A percentile compares a stretch with the other conserved stretches of the same genome.
phyloP scores from a whole-genome alignment of 257 asterid genomes.

The Plectranthus barbatus region DNA sequence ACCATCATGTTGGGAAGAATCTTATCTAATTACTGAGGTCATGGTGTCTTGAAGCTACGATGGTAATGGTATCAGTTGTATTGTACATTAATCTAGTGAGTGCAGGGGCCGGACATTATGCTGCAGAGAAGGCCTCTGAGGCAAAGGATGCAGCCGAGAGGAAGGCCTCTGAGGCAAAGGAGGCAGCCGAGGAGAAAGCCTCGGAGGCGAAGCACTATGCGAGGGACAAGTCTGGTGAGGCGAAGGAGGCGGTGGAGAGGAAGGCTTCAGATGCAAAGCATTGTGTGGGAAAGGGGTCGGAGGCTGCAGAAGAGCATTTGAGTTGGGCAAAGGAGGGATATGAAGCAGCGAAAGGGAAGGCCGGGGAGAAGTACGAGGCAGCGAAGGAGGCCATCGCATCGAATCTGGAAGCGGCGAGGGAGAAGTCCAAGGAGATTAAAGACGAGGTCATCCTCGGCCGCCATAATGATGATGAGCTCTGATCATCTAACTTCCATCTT shows the following conservation, averaged over 20 bases:
- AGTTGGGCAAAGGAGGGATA: conserved; percentile 23
- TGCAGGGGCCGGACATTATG: no score
- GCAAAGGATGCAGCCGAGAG: neutral
- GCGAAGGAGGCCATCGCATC: conserved; percentile 23
- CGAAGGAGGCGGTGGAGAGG: neutral
- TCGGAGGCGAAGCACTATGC: neutral
- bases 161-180: no score
- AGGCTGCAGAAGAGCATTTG: neutral
- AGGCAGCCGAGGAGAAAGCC: no score
- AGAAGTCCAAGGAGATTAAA: conserved; percentile 6
- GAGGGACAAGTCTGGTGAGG: neutral
- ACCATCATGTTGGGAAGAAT: no score
- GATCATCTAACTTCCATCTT: no score
- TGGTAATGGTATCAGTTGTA: no score
- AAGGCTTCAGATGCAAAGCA: neutral
- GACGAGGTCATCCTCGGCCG: neutral
- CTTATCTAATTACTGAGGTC: no score
- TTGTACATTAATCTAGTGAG: no score
- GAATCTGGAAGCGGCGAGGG: conserved; percentile 20
- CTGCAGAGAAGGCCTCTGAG: neutral
- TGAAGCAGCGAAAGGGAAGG: conserved; percentile 28
- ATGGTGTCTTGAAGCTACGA: no score
- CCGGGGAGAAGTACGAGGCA: conserved; percentile 23
- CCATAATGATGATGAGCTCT: conserved; percentile 13
- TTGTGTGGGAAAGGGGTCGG: neutral